Base-by-base conservation (phyloP, 192 early-diverging fungal genomes). In the Gonapodya sp. region DNA sequence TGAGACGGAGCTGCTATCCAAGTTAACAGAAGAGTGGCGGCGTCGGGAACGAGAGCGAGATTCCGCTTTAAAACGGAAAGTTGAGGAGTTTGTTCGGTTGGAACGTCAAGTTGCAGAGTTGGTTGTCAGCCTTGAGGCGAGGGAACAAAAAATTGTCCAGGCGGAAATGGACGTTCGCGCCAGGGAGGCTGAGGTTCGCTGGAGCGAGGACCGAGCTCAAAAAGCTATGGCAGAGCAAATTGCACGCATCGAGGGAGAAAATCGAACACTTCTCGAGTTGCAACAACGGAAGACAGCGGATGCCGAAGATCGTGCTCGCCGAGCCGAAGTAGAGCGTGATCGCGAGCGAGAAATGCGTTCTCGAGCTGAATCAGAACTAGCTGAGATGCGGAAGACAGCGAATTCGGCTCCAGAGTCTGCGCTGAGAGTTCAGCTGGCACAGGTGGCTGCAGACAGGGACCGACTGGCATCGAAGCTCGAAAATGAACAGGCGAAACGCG, bases 301-400 rank as follows among this genome's bases (percentile, higher is more conserved):
- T 64, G 46, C 46, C 24, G 46, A 64, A 24, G 46, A 64, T 64
- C 46, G 46, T 64, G 46, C 46, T 64, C 46, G 46, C 46, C 79
- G 79, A 16, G 79, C n/a, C 33, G 79, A 35, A 36, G 35, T 79
- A 31, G 79, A 79, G 79, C 79, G 79, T 31, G 79, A 79, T n/a
- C 34, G 35, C 0, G 36, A 35, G 1, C 46, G 46, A 24, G 46
- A 64, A 24, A 64, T 64, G 46, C 46, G 46, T 8, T 8, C 24
- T 16, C 8, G 46, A 24, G 46, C 24, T 8, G 46, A 64, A 64
- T 16, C 46, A 16, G 46, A 64, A 24, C 8, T 64, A 8, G 46
- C 46, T 16, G 46, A 64, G 24, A 64, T 64, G 8, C 46, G 46
- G 8, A 64, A 64, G 24, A 24, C 46, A 64, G 8, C 46, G 24